A percentile compares a stretch with the other conserved stretches of the same genome.
These are phyloP conservation scores for Mycena metata DNA, from an alignment of 768 basidiomycete species.

Conservation along the genomic window DNA sequence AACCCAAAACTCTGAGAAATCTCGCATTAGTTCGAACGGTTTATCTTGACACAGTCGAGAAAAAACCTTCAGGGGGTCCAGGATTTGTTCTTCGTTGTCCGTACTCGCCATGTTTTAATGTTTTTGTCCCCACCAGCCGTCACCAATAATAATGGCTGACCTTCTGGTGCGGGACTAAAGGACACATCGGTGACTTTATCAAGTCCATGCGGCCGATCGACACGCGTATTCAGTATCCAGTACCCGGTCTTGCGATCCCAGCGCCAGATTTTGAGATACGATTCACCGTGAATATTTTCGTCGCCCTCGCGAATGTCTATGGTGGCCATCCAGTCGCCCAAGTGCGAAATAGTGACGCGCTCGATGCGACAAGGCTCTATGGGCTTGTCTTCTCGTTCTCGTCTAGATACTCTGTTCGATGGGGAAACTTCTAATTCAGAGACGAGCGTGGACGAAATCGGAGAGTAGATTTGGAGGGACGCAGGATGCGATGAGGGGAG, in stretches of 20 bases:
- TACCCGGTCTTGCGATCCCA: conserved; percentile 76
- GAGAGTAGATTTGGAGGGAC: conserved; percentile 92
- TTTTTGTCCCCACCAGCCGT: conserved; percentile 82
- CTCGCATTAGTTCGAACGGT: conserved; percentile 8
- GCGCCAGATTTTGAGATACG: conserved; percentile 91
- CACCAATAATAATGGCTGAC: conserved; percentile 63
- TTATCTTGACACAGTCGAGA: background rate
- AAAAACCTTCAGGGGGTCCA: conserved; percentile 65
- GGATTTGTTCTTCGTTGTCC: conserved; percentile 58
- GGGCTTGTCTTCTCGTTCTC: conserved; percentile 82
- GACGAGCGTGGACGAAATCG: conserved; percentile 73
- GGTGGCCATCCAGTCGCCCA: conserved; percentile 94
- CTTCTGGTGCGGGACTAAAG: conserved; percentile 70
- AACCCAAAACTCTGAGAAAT: conserved; percentile 80
- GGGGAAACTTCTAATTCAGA: conserved; percentile 94
- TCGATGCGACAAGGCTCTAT: conserved; percentile 85
- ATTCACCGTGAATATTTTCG: conserved; percentile 73
- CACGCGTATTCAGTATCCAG: conserved; percentile 88
- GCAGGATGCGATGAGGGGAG: conserved; percentile 96
- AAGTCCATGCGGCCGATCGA: conserved; percentile 88
- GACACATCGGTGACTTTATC: conserved; percentile 70
- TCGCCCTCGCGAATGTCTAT: conserved; percentile 82
- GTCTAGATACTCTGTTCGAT: conserved; percentile 89
- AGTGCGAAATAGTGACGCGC: conserved; percentile 70
- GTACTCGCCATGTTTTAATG: conserved; percentile 87